A percentile compares a stretch with the other conserved stretches of the same genome.
Evolutionary conservation across 352 stramenopile species (phyloP).

Genomic region (Sclerospora graminicola): DNA sequence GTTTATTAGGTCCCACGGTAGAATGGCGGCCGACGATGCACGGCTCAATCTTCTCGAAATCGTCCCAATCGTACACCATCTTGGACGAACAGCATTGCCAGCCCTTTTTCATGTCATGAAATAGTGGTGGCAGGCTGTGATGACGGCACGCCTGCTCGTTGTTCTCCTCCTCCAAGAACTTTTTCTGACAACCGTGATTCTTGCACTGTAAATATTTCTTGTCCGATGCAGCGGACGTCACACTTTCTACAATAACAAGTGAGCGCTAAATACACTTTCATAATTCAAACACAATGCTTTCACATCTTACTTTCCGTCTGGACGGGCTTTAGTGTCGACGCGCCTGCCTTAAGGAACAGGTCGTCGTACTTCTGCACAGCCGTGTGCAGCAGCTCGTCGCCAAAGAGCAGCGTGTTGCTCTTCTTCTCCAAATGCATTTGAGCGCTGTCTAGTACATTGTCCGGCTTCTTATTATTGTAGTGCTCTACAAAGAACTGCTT

Average conservation of each 20-base stretch:
- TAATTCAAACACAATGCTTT: slow-evolving; percentile 2
- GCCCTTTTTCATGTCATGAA: slow-evolving; percentile 88
- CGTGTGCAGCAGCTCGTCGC: slow-evolving; percentile 68
- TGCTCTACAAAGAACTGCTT: slow-evolving; percentile 84
- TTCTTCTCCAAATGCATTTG: slow-evolving; percentile 71
- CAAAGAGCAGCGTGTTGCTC: slow-evolving; percentile 33
- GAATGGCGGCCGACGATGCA: slow-evolving; percentile 68
- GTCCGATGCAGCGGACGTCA: slow-evolving; percentile 4
- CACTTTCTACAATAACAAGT: slow-evolving; percentile 8
- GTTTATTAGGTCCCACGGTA: slow-evolving; percentile 45
- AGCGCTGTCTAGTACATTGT: slow-evolving; percentile 40
- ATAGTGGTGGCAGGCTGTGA: slow-evolving; percentile 70
- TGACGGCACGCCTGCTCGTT: slow-evolving; percentile 61
- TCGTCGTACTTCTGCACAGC: slow-evolving; percentile 82
- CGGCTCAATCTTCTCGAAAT: slow-evolving; percentile 86
- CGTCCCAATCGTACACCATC: slow-evolving; percentile 93
- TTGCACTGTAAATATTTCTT: slow-evolving; percentile 69
- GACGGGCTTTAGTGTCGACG: slow-evolving; percentile 45
- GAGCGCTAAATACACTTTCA: not conserved
- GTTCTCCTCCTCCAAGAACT: slow-evolving; percentile 76
- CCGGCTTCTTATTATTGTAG: slow-evolving; percentile 85
- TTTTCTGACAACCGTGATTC: slow-evolving; percentile 79
- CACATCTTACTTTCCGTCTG: slow-evolving; percentile 23
- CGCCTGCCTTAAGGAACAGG: slow-evolving; percentile 62
- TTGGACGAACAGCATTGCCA: slow-evolving; percentile 85